Base-by-base conservation (phyloP, 306 rosid genomes). In the Datisca glomerata region DNA sequence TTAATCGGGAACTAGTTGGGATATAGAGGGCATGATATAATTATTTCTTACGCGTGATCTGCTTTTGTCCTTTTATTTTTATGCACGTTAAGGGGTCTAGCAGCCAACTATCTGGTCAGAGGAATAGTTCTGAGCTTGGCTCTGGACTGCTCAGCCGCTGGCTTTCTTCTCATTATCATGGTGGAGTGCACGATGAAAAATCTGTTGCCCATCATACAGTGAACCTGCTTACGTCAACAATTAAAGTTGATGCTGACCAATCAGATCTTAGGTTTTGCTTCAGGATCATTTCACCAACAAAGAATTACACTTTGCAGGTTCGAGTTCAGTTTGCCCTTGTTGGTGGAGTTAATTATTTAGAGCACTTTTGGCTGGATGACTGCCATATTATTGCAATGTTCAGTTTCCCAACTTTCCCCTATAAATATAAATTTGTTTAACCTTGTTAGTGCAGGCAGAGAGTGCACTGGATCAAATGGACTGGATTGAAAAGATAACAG, bases 391-490 rank as follows among this genome's bases (percentile, higher is more conserved):
- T 16, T 38, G 8, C 15, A 40, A n/a, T 27, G 18, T 53, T 29
- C 18, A 40, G 32, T 21, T 53, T 41, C 31, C 48, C n/a, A 31
- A 2, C n/a, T 31, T 11, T 4, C 2, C 36, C n/a, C n/a, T n/a
- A n/a, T n/a, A n/a, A n/a, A n/a, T 50, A 23, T 49, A 53, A 63
- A 41, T 55, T 57, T 60, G 61, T 70, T 77, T 75, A 34, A 72
- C 70, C 73, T 72, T 78, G 86, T 85, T 73, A 73, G 76, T 78
- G 86, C 96, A 91, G 98, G 98, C 98, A 78, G 98, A 91, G 74
- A 91, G 98, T 71, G 98, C 98, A 0, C 53, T 91, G 53, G 98
- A 91, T 65, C 98, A 91, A 78, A 85, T 85, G 96, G 98, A 91
- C 68, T 91, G 98, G 98, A 91, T 91, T 58, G 98, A 91, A 65